Base-by-base conservation (phyloP, 805 yeast genomes). In the Ogataea trehaloabstinens region DNA sequence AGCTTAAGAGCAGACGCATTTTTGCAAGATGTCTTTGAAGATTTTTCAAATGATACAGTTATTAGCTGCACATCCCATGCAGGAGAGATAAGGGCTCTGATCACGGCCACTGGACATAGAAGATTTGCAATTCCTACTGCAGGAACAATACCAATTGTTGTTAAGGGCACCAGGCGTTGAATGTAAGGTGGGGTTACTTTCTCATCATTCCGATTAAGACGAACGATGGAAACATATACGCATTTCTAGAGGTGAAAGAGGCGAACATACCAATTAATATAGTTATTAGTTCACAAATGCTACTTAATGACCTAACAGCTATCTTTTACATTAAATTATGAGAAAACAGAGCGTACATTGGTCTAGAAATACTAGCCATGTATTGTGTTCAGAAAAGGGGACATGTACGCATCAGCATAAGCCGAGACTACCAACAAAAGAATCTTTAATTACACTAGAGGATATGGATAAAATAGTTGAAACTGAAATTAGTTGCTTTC, bases 41-140 rank as follows among this genome's bases (percentile, higher is more conserved):
- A 50, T 24, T 56, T 53, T 42, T 56, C 55, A n/a, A 53, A 62
- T 22, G 55, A 56, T 37, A 35, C 47, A 30, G 51, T 68, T 15
- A 56, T 78, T 24, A 75, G 73, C 13, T 62, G 74, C 21, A 75
- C 84, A 2, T 74, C 82, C 16, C 85, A 79, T 51, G 78, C 80
- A 2, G 85, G 85, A 2, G 78, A 78, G 31, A 78, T 78, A 24
- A 61, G 74, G 38, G 67, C 77, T 19, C 57, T 73, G 4, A 60
- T 79, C 11, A 67, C 78, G 27, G 81, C 71, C 1, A 50, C 73
- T 36, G 66, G 70, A 4, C 85, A 80, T 53, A 67, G 84, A 40
- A 63, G 67, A n/a, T 73, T 78, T 50, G 68, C 78, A 18, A 71
- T 80, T 31, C 72, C 79, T 22, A 79, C 85, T 1, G 85, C 85